Conservation (phyloP, 441 rosid species). For the Lepidium campestre region DNA sequence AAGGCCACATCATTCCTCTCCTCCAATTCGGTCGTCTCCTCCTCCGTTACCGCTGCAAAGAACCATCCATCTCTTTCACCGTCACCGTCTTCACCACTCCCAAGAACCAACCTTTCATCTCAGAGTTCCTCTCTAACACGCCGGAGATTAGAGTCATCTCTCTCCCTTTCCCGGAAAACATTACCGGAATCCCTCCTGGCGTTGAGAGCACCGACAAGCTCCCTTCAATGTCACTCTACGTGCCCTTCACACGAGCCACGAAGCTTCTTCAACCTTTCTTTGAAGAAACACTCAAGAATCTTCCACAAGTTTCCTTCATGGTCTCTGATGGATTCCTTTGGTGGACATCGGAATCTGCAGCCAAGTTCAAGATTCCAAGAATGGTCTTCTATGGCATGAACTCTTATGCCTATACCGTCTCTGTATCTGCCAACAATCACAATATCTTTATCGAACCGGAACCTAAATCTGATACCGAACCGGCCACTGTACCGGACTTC, state of each 20-base stretch:
- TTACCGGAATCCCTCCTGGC: constrained; percentile 42
- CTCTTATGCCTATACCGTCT: constrained; percentile 16
- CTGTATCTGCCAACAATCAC: neutral
- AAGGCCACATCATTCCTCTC: constrained; percentile 74
- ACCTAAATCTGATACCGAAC: constrained; percentile 33
- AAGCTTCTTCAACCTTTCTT: constrained; percentile 47
- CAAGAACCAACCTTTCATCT: constrained; percentile 47
- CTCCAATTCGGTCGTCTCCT: constrained; percentile 59
- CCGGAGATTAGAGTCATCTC: constrained; percentile 31
- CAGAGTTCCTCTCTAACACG: constrained; percentile 37
- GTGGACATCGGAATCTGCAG: constrained; percentile 76
- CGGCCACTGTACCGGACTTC: constrained; percentile 39
- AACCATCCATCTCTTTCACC: constrained; percentile 23
- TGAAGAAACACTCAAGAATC: constrained; percentile 34
- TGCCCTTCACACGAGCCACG: constrained; percentile 50
- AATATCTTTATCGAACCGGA: constrained; percentile 19
- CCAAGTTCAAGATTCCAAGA: constrained; percentile 52
- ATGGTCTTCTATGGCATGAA: constrained; percentile 43
- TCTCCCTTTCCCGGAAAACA: constrained; percentile 47
- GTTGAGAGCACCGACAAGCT: constrained; percentile 63
- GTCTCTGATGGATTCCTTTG: constrained; percentile 67
- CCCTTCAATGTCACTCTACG: constrained; percentile 51
- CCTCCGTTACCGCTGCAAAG: constrained; percentile 32
- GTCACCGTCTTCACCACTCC: constrained; percentile 65
- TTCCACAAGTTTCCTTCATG: constrained; percentile 43